Percentiles rank a stretch among this genome's conserved stretches.
Evolutionary conservation across 1,139 yeast genomes (phyloP).

Genomic region (Pichia sp.): DNA sequence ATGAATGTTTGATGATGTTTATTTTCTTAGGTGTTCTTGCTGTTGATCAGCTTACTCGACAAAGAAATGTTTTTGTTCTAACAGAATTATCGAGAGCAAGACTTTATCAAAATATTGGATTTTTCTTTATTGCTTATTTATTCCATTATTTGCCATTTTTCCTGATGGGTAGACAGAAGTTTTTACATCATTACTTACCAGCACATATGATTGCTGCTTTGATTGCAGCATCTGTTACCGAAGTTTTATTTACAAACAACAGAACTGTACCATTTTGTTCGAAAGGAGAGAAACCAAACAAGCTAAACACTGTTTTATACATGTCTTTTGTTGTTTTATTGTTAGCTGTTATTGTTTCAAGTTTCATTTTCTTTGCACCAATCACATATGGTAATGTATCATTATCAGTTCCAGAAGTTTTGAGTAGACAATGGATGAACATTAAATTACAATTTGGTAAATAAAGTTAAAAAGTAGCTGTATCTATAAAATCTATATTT

Average conservation of each 20-base stretch:
- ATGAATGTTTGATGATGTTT: slow-evolving; percentile 63
- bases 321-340: slow-evolving; percentile 35
- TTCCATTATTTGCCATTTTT: slow-evolving; percentile 88
- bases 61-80: slow-evolving; percentile 59
- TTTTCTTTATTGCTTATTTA: slow-evolving; percentile 80
- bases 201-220: slow-evolving; percentile 89
- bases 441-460: slow-evolving; percentile 80
- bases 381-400: slow-evolving; percentile 75
- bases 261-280: slow-evolving; percentile 23
- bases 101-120: slow-evolving; percentile 75
- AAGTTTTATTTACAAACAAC: slow-evolving; percentile 66
- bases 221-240: slow-evolving; percentile 75
- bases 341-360: slow-evolving; percentile 45
- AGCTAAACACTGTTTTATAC: slow-evolving; percentile 22
- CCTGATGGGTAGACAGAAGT: slow-evolving; percentile 87
- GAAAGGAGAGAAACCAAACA: slow-evolving; percentile 25
- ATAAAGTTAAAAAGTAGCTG: slow-evolving; percentile 17
- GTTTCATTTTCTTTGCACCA: slow-evolving; percentile 74
- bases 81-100: slow-evolving; percentile 60
- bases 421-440: slow-evolving; percentile 73
- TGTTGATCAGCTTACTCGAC: slow-evolving; percentile 71
- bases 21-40: slow-evolving; percentile 54
- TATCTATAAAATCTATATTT: neutral
- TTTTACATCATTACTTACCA: slow-evolving; percentile 91
- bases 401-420: slow-evolving; percentile 56